Conservation (phyloP, 257 asterid genomes). For the Penstemon barbatus region DNA sequence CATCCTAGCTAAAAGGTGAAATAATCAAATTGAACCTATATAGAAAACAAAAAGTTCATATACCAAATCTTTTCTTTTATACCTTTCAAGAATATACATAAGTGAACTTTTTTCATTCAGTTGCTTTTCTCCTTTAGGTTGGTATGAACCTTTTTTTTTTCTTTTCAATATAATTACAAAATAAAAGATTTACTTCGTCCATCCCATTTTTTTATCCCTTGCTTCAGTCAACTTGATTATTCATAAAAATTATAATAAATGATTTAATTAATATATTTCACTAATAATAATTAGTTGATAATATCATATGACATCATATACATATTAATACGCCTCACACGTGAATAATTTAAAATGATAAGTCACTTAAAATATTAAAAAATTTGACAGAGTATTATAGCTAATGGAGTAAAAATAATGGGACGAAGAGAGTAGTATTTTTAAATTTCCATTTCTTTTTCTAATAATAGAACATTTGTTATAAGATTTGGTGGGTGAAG, state of each 20-base stretch:
- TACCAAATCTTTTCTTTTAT: constrained; percentile 11
- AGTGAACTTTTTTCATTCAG: constrained; percentile 8
- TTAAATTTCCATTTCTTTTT: background rate
- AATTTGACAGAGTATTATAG: no score
- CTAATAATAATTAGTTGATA: no score
- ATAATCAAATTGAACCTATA: constrained; percentile 8
- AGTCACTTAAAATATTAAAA: background rate
- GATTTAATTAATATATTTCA: no score
- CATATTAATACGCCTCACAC: no score
- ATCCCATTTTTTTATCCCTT: no score
- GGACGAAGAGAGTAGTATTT: background rate
- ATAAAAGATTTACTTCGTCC: background rate
- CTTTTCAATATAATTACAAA: background rate
- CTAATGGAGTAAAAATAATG: no score
- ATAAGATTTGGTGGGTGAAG: constrained; percentile 15
- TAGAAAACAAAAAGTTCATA: background rate
- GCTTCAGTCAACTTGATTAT: no score
- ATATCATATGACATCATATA: no score
- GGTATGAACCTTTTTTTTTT: constrained; percentile 24
- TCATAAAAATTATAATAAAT: no score
- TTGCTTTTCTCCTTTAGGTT: constrained; percentile 34
- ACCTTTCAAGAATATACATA: constrained; percentile 7
- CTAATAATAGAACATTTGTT: background rate
- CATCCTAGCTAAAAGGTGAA: background rate
- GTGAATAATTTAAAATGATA: background rate